Percentiles rank a stretch among this genome's conserved stretches.
Conservation (phyloP, 352 stramenopile genomes). For the Globisporangium cylindrosporum region DNA sequence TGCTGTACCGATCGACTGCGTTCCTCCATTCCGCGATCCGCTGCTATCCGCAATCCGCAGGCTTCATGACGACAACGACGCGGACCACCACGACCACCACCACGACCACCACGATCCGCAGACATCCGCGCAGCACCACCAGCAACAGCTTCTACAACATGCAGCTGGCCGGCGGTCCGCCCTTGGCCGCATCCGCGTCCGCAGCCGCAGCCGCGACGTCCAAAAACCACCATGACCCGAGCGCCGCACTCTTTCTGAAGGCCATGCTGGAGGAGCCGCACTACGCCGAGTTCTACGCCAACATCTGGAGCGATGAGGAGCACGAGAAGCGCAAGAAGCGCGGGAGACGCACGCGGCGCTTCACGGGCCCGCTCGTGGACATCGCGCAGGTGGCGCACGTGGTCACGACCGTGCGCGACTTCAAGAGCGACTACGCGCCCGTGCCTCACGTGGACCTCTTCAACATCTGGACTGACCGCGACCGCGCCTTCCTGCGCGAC, state of each 20-base stretch:
- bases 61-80: conserved; percentile 22
- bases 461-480: conserved; percentile 61
- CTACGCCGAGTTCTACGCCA: conserved; percentile 54
- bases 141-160: background rate
- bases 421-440: conserved; percentile 59
- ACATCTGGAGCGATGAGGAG: conserved; percentile 50
- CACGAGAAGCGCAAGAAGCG: conserved; percentile 39
- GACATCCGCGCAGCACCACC: background rate
- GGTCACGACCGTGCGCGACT: conserved; percentile 64
- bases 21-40: conserved; percentile 26
- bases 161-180: background rate
- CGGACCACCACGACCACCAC: conserved; percentile 24
- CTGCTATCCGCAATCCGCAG: conserved; percentile 20
- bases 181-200: conserved; percentile 2
- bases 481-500: conserved; percentile 15
- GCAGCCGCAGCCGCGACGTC: background rate
- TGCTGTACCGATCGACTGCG: background rate
- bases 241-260: conserved; percentile 11
- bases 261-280: conserved; percentile 37
- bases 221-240: background rate
- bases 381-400: conserved; percentile 75
- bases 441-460: conserved; percentile 20
- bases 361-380: conserved; percentile 41
- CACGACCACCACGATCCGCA: conserved; percentile 19
- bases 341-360: conserved; percentile 12